Evolutionary conservation across 768 basidiomycete genomes (phyloP), one percentile per base, ranked within the genome.

Genomic region (Suillus variegatus): DNA sequence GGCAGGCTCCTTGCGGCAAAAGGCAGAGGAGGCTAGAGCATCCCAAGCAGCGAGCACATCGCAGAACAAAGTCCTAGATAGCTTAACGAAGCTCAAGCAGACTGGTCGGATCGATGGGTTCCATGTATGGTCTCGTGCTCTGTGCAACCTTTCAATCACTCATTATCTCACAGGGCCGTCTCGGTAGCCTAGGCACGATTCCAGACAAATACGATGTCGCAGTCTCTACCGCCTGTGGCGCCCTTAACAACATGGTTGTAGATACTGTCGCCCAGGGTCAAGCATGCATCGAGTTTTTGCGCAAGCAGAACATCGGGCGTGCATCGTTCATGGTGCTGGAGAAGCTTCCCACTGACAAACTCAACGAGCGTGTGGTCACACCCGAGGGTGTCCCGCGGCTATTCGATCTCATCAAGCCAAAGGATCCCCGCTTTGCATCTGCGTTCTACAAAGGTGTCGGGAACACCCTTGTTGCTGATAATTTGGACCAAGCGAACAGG

Each of bases 171-270:
- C 68, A 97, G 95, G 97, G 97, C 7, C 94, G 97, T 36, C 85
- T 99, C 2, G 96, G 97, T 43, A 92, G 88, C 74, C 87, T 99
- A 3, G 97, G 97, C 10, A 92, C 94, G 2, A 99, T 99, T 68
- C 89, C 94, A 16, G 95, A 97, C 78, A 94, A 95, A 75, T 99
- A 97, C 76, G 97, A 99, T 70, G 85, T 98, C 28, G 96, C 97
- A 0, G 88, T 99, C 60, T 93, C 96, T 2, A 99, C 96, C 0
- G 96, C 97, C 3, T 94, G 93, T 65, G 84, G 86, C 7, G 80
- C 86, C 8, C 86, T 99, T 60, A 88, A 95, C 77, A 87, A 96
- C 73, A 87, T 99, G 81, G 91, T 99, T 36, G 94, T 97, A 65
- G 94, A 99, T 74, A 89, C 85, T 1, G 95, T 98, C 61, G 84